These are phyloP conservation scores for Debaryomyces subglobosus DNA, from an alignment of 1,139 yeast genomes.

Conservation along the genomic window DNA sequence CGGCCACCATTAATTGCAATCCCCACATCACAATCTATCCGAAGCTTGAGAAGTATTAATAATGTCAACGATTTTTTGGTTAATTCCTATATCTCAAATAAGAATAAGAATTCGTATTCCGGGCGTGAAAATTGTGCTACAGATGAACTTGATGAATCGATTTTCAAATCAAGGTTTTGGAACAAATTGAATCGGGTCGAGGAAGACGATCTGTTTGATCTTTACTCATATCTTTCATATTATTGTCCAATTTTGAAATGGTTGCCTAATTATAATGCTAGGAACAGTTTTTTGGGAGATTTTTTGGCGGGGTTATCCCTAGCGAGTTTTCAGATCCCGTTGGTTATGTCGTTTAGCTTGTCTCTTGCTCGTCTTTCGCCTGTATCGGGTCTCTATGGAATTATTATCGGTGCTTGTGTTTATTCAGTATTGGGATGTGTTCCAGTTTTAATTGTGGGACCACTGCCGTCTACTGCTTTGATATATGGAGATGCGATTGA, in stretches of 20 bases:
- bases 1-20: constrained; percentile 32
- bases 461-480: constrained; percentile 37
- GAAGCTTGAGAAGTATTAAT: constrained; percentile 21
- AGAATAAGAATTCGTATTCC: constrained; percentile 1
- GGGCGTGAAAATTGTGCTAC: neutral
- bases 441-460: constrained; percentile 39
- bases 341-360: constrained; percentile 39
- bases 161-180: constrained; percentile 12
- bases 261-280: constrained; percentile 30
- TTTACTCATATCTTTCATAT: constrained; percentile 33
- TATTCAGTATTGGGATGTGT: constrained; percentile 37
- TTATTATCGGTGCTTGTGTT: constrained; percentile 29
- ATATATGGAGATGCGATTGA: constrained; percentile 36
- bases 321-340: constrained; percentile 39
- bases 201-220: constrained; percentile 17
- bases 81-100: constrained; percentile 15
- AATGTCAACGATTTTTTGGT: constrained; percentile 23
- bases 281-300: constrained; percentile 27
- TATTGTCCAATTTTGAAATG: constrained; percentile 37
- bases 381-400: constrained; percentile 32
- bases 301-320: constrained; percentile 36
- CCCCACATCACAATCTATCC: constrained; percentile 29
- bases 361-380: constrained; percentile 39
- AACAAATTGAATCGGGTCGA: constrained; percentile 11
- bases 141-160: constrained; percentile 15